Evolutionary conservation across 1,284 basidiomycete genomes (phyloP), one percentile per base, ranked within the genome.

Genomic region (Ustilago vetiveriae): DNA sequence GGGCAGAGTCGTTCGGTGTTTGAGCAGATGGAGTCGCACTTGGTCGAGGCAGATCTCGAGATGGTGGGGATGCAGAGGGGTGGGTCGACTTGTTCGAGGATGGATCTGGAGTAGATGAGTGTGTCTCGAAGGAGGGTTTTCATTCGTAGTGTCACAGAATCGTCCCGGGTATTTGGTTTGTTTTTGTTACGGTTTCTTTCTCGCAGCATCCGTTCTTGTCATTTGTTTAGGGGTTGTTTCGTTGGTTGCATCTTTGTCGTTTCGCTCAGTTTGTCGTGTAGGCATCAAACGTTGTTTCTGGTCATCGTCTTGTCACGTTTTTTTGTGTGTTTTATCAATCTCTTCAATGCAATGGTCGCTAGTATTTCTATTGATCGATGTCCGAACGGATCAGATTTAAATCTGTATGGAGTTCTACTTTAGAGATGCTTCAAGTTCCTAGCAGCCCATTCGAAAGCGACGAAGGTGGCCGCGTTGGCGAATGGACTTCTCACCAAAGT

Each of bases 401-500:
- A n/a, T n/a, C n/a, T n/a, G n/a, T n/a, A n/a, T n/a, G n/a, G n/a
- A n/a, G n/a, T n/a, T n/a, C n/a, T n/a, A n/a, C n/a, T n/a, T n/a
- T 59, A 72, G 9, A 68, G 9, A 9, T 68, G 46, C 7, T 56
- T 23, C 13, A 72, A 32, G 33, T 68, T 72, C 13, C 59, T 44
- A 17, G 59, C 59, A 1, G 69, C 65, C 47, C 56, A 75, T 47
- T 81, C 79, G 38, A 80, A 79, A 4, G 75, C 76, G 21, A 78
- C 73, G 48, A 81, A 81, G 6, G 79, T 80, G 13, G 79, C 79
- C 1, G 75, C 79, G 46, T 81, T 81, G 6, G 75, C 79, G 33
- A 81, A 78, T 1, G 79, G 79, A 11, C 78, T 78, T 47, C 93
- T 86, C 77, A 97, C 92, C 52, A 98, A 85, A 9, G 94, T 98